These are phyloP conservation scores for Simplicillium sp. DNA, from an alignment of 2,329 filamentous ascomycete genomes.

Conservation along the genomic window DNA sequence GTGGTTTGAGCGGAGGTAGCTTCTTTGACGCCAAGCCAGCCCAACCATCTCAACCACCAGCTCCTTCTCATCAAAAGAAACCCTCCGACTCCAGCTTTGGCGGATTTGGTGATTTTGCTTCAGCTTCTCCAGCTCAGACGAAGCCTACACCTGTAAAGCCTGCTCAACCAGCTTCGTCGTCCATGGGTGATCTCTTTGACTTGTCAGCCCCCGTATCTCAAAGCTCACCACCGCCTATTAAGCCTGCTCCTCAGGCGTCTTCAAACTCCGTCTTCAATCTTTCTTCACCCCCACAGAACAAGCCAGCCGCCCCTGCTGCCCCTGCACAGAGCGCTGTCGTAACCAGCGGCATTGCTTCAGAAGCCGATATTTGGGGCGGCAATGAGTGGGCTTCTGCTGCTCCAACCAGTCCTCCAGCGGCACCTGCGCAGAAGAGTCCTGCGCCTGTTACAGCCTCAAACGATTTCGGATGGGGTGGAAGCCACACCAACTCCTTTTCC, in stretches of 20 bases:
- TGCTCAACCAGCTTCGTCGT: slow-evolving; percentile 38
- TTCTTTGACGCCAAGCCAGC: slow-evolving; percentile 75
- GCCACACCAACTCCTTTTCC: slow-evolving; percentile 36
- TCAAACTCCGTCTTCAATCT: slow-evolving; percentile 73
- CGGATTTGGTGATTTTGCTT: slow-evolving; percentile 53
- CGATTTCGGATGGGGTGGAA: slow-evolving; percentile 53
- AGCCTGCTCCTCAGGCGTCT: slow-evolving; percentile 27
- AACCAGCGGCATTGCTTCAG: slow-evolving; percentile 30
- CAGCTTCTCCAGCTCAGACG: slow-evolving; percentile 24
- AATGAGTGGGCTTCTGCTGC: slow-evolving; percentile 72
- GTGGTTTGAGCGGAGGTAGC: slow-evolving; percentile 58
- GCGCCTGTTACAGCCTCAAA: slow-evolving; percentile 34
- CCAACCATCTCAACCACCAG: slow-evolving; percentile 35
- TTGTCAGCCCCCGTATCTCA: slow-evolving; percentile 47
- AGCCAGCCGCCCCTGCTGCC: slow-evolving; percentile 31
- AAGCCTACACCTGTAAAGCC: slow-evolving; percentile 28
- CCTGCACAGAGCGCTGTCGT: slow-evolving; percentile 23
- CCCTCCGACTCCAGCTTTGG: slow-evolving; percentile 54
- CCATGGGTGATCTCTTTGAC: slow-evolving; percentile 75
- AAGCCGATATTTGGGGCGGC: slow-evolving; percentile 72
- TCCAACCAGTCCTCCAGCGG: slow-evolving; percentile 38
- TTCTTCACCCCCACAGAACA: slow-evolving; percentile 41
- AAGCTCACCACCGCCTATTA: slow-evolving; percentile 33
- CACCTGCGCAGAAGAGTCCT: slow-evolving; percentile 53
- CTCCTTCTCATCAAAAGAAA: slow-evolving; percentile 35